Base-by-base conservation (phyloP, 257 asterid genomes). In the Ocimum tenuiflorum region DNA sequence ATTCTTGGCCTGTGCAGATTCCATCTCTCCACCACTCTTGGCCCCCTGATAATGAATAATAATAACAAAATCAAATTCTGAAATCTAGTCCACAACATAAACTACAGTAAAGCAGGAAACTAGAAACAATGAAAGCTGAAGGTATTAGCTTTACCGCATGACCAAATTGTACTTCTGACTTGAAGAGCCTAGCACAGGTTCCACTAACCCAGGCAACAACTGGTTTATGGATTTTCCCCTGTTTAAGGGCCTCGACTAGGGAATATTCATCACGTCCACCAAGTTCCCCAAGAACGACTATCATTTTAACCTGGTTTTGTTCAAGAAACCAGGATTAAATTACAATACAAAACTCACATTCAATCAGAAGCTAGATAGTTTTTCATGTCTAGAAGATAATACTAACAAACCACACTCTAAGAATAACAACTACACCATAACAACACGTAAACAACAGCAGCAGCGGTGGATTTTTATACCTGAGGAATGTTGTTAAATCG, bases 151-250 rank as follows among this genome's bases (percentile, higher is more conserved):
- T 31, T 79, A 94, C 97, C 85, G 99, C 99, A 71, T 94, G 99
- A 73, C 99, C 99, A 75, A 94, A 94, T 76, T 94, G 99, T 35
- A 94, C 97, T 90, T 94, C 99, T n/a, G 99, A 94, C 75, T 90
- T 94, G 85, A 94, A 94, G 75, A 94, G 97, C 35, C 60, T 90
- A 33, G 97, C 99, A 56, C 99, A 92, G 56, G 99, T 92, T 72
- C 99, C 99, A 78, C 99, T 92, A 73, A 92, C 99, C 99, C 99
- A 92, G 63, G 99, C 99, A 71, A 84, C 97, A 45, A 92, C 96
- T 36, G 99, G 97, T 74, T 89, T 92, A 81, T 71, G 86, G 69
- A 92, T 92, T 70, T 86, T 92, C 51, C 99, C 97, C 76, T 89
- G 94, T 81, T 87, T 86, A 55, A 94, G 91, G 71, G 97, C 99